Base-by-base conservation (phyloP, 2,329 filamentous ascomycete species). In the Sporothrix pseudoabietina region DNA sequence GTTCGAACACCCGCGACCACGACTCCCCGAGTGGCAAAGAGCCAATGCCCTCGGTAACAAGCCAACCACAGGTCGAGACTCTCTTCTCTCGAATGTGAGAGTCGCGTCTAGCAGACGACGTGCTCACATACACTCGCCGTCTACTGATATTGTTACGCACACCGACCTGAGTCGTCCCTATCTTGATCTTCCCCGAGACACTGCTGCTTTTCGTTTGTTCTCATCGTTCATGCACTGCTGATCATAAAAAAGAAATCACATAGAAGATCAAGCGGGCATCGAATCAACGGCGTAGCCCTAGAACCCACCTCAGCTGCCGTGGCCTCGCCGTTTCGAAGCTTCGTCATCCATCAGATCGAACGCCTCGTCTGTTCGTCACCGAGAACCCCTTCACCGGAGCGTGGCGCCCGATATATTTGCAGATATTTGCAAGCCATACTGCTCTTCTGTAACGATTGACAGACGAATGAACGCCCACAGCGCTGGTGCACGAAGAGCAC, bases 31-130 rank as follows among this genome's bases (percentile, higher is more conserved):
- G 65, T 26, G 68, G 52, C 32, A 44, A 70, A 52, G n/a, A 32
- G 57, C 7, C 35, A 61, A 55, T 19, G 6, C 14, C 61, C 39
- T 70, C 68, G 68, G 68, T 44, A 41, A 70, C 39, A 57, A 8
- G 8, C 68, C 68, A 70, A 70, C n/a, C 35, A 30, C 35, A 16
- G 6, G 1, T 0, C 68, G 6, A 14, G 26, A 1, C 7, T 44
- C 19, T 8, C 19, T 3, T 16, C 10, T 32, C 10, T 26, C 26
- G 26, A 26, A 2, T 26, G 26, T 1, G 41, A 44, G 9, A 30
- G 19, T 16, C 19, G 32, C 30, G 2, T 68, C 44, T 47, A n/a
- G 57, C 16, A 65, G 35, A 44, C 19, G n/a, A 65, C 39, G 35
- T 44, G 39, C 39, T 44, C 41, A 44, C 12, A 44, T 3, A 44